These are phyloP conservation scores for Russula ochroleuca DNA, from an alignment of 768 basidiomycete genomes.

Conservation along the genomic window DNA sequence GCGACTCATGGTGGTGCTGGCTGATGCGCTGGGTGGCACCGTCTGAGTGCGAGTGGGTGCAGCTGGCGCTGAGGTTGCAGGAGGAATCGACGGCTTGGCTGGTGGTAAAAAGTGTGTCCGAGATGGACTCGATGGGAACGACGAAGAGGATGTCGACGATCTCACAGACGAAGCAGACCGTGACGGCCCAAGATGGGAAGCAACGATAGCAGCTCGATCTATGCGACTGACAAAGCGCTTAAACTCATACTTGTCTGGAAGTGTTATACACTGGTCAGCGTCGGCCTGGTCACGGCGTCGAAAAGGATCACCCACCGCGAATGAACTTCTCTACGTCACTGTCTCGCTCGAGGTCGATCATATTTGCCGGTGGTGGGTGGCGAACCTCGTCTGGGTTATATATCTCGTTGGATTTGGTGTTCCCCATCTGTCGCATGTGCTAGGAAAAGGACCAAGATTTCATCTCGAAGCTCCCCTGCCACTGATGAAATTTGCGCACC, in stretches of 20 bases:
- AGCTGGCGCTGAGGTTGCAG: conserved; percentile 12
- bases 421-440: conserved; percentile 79
- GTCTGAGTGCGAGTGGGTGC: conserved; percentile 4
- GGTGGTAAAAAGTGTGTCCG: conserved; percentile 30
- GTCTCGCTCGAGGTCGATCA: conserved; percentile 75
- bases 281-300: neutral
- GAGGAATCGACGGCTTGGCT: conserved; percentile 17
- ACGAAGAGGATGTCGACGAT: conserved; percentile 15
- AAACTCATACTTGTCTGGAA: conserved; percentile 72
- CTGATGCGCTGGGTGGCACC: neutral
- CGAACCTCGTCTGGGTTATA: conserved; percentile 82
- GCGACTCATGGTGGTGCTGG: conserved; percentile 27
- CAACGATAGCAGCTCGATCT: conserved; percentile 34
- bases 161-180: conserved; percentile 30
- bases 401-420: conserved; percentile 69
- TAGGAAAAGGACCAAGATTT: conserved; percentile 34
- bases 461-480: conserved; percentile 6
- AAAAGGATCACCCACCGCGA: conserved; percentile 51
- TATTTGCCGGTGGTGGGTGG: conserved; percentile 77
- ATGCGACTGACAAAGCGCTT: conserved; percentile 49
- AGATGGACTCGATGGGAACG: neutral
- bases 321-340: conserved; percentile 91
- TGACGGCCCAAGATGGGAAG: conserved; percentile 34
- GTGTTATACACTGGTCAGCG: neutral
- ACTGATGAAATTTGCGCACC: conserved; percentile 42